Evolutionary conservation across 768 basidiomycete species (phyloP).

Genomic region (Boletus tylopilopsis): DNA sequence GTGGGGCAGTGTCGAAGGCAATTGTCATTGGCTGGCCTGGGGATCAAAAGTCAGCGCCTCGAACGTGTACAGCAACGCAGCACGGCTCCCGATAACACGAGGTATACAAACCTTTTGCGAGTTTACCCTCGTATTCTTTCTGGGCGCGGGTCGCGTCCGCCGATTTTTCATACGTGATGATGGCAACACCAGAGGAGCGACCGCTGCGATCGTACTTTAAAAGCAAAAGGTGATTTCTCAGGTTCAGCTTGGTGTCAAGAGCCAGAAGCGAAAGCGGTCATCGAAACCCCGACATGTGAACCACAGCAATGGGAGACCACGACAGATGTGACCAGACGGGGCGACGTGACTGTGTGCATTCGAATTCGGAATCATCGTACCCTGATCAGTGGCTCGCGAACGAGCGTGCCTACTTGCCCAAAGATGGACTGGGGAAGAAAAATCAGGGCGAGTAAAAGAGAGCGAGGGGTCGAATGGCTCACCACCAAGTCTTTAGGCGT

Average conservation of each 20-base stretch:
- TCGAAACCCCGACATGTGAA: constrained; percentile 30
- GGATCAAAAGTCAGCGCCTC: constrained; percentile 1
- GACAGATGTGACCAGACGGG: constrained; percentile 33
- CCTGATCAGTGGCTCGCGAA: constrained; percentile 91
- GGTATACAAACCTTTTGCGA: constrained; percentile 69
- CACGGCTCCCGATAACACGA: not conserved
- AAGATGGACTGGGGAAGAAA: constrained; percentile 65
- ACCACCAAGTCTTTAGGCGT: constrained; percentile 86
- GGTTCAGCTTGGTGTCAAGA: constrained; percentile 50
- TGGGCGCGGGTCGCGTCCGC: constrained; percentile 81
- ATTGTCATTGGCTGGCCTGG: constrained; percentile 81
- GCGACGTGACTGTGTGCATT: constrained; percentile 32
- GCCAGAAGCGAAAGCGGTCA: constrained; percentile 43
- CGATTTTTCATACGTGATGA: constrained; percentile 73
- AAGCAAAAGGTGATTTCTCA: constrained; percentile 46
- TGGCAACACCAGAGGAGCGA: constrained; percentile 81
- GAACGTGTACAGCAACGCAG: not conserved
- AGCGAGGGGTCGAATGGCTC: constrained; percentile 28
- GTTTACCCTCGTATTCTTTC: constrained; percentile 79
- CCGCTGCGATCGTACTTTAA: constrained; percentile 94
- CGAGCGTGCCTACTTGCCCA: constrained; percentile 87
- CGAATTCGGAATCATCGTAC: constrained; percentile 67
- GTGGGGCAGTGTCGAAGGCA: constrained; percentile 50
- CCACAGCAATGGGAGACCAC: constrained; percentile 27
- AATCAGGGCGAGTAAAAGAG: constrained; percentile 2